Evolutionary conservation across 2,329 filamentous ascomycete species (phyloP).

Genomic region (Coniochaeta ligniaria): DNA sequence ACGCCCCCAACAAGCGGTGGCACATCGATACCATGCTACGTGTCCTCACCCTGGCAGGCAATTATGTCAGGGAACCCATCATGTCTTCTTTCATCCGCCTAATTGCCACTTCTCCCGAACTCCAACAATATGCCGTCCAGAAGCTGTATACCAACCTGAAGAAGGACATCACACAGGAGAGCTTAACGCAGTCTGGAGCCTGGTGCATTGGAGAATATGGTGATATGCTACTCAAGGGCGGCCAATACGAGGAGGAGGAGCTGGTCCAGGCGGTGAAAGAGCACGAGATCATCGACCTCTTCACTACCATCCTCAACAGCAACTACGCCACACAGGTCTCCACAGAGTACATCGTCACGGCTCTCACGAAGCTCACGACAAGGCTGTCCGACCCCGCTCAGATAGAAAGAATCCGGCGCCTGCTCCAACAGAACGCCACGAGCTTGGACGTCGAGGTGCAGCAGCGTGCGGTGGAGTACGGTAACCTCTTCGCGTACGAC

Average conservation of each 20-base stretch:
- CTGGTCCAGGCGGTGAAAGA: slow-evolving; percentile 75
- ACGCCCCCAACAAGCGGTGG: slow-evolving; percentile 95
- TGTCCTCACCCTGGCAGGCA: slow-evolving; percentile 86
- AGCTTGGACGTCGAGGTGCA: slow-evolving; percentile 94
- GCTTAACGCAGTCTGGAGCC: slow-evolving; percentile 81
- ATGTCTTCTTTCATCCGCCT: slow-evolving; percentile 93
- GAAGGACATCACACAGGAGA: slow-evolving; percentile 97
- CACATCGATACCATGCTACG: slow-evolving; percentile 97
- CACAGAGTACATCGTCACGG: slow-evolving; percentile 92
- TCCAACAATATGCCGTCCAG: slow-evolving; percentile 94
- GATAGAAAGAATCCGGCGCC: slow-evolving; percentile 72
- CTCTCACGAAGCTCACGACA: slow-evolving; percentile 90
- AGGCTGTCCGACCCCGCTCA: slow-evolving; percentile 78
- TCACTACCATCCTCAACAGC: slow-evolving; percentile 85
- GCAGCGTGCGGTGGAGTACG: slow-evolving; percentile 91
- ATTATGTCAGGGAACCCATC: slow-evolving; percentile 97
- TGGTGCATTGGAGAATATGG: slow-evolving; percentile 99
- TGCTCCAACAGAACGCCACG: slow-evolving; percentile 71
- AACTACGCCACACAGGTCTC: slow-evolving; percentile 87
- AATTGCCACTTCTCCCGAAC: slow-evolving; percentile 86
- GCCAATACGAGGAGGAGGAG: slow-evolving; percentile 91
- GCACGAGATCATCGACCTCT: slow-evolving; percentile 87
- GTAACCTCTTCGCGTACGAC: slow-evolving; percentile 88
- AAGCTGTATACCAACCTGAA: slow-evolving; percentile 88
- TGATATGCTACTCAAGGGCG: slow-evolving; percentile 79